These are phyloP conservation scores for Fusarium dlaminii DNA, from an alignment of 2,329 filamentous ascomycete species.

Conservation along the genomic window DNA sequence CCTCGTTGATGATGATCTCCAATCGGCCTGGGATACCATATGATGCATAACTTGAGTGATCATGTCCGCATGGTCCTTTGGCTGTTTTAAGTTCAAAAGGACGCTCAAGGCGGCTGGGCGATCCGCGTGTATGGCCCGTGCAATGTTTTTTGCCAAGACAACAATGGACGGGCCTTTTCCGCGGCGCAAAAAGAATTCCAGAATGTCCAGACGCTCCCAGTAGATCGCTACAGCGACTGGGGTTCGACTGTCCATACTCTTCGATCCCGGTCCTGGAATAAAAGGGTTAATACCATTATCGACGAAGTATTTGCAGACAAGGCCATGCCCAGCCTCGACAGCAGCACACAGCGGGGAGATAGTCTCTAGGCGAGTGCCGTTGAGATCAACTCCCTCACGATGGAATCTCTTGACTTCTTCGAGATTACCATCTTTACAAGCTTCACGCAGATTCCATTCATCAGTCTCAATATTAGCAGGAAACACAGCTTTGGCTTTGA, in stretches of 20 bases:
- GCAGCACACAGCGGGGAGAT: rapidly evolving
- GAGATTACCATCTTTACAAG: neutral
- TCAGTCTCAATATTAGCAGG: rapidly evolving
- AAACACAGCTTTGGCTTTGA: rapidly evolving
- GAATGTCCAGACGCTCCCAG: rapidly evolving
- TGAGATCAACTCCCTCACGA: neutral
- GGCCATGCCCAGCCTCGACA: neutral
- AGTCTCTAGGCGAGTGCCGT: rapidly evolving
- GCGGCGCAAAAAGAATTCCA: rapidly evolving
- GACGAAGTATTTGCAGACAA: neutral
- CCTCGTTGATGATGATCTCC: too few relatives aligned
- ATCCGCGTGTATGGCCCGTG: rapidly evolving
- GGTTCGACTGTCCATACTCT: rapidly evolving
- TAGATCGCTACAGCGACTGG: neutral
- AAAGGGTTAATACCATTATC: rapidly evolving
- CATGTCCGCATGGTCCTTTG: rapidly evolving
- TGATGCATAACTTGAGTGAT: rapidly evolving
- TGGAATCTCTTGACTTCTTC: neutral
- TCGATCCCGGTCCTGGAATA: too few relatives aligned
- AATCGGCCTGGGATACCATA: rapidly evolving
- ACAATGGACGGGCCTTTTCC: too few relatives aligned
- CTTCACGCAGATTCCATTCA: neutral
- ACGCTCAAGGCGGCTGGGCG: rapidly evolving
- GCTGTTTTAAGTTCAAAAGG: rapidly evolving
- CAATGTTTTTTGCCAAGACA: rapidly evolving